These are phyloP conservation scores for Coniochaeta sp. DNA, from an alignment of 2,329 filamentous ascomycete species.

Conservation along the genomic window DNA sequence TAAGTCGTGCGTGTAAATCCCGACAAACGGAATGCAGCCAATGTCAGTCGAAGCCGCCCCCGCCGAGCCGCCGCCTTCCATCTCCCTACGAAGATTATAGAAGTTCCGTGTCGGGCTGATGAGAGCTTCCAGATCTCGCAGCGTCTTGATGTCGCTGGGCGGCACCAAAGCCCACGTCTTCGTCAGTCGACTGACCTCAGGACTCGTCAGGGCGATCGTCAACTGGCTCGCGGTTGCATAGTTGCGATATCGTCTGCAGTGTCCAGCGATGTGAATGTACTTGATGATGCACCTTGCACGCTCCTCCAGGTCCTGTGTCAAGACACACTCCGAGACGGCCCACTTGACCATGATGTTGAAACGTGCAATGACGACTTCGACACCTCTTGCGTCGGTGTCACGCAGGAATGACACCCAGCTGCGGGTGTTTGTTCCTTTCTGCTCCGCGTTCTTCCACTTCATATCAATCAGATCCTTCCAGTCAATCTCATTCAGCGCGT, in stretches of 20 bases:
- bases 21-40: constrained; percentile 79
- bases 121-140: constrained; percentile 62
- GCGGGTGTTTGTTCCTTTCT: constrained; percentile 46
- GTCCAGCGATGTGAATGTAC: constrained; percentile 71
- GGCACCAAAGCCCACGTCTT: constrained; percentile 68
- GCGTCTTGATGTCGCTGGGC: constrained; percentile 53
- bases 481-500: constrained; percentile 77
- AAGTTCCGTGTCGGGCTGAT: constrained; percentile 76
- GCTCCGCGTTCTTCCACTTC: constrained; percentile 66
- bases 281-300: constrained; percentile 72
- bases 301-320: constrained; percentile 65
- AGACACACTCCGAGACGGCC: constrained; percentile 70
- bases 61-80: constrained; percentile 55
- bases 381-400: constrained; percentile 62
- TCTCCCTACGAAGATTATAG: constrained; percentile 66
- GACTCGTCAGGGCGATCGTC: constrained; percentile 66
- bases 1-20: constrained; percentile 75
- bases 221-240: constrained; percentile 81
- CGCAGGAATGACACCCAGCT: constrained; percentile 80
- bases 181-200: constrained; percentile 59
- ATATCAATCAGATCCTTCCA: constrained; percentile 84
- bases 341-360: constrained; percentile 89
- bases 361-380: constrained; percentile 76
- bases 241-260: constrained; percentile 70
- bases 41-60: constrained; percentile 43